Base-by-base conservation (phyloP, 1,284 basidiomycete genomes). In the Xerocomus nothofagi region DNA sequence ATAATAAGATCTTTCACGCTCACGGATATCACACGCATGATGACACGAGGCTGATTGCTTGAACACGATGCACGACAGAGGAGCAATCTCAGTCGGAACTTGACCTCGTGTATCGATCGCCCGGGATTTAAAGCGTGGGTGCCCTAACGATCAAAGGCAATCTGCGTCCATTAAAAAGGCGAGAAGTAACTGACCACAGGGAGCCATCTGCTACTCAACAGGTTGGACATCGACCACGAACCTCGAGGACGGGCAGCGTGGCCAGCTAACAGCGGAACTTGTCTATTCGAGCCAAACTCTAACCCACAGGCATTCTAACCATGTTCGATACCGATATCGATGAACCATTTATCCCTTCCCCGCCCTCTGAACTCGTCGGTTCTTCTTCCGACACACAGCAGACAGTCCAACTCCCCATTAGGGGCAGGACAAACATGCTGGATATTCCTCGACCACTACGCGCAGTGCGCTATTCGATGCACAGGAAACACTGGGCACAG, bases 311-410 rank as follows among this genome's bases (percentile, higher is more conserved):
- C 36, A 23, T 39, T 33, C 32, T 42, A 50, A 32, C 50, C 44
- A 68, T 68, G 65, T 23, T 68, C 47, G 63, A 58, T 31, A 43
- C 62, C 20, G 66, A 70, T 46, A 57, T 50, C 39, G 65, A 66
- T 41, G 65, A 69, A 40, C 55, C 63, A 41, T 66, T 66, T 38
- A 42, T 66, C 32, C 65, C 65, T 15, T 62, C 57, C 15, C 61
- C 63, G 9, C 65, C 68, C 6, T 56, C 63, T 26, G 63, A 68
- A 14, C 44, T 60, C 42, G 61, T 39, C 0, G 53, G 44, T 3
- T 68, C 66, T 9, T 68, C 67, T 18, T 68, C 67, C 36, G 65
- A 66, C 32, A 67, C 66, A n/a, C 67, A 66, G 15, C 63, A 67
- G 38, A 49, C 63, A 6, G 39, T 56, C 15, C 58, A 46, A 17